Evolutionary conservation across 1,139 yeast genomes (phyloP).

Genomic region (Geotrichum phurueaensis): DNA sequence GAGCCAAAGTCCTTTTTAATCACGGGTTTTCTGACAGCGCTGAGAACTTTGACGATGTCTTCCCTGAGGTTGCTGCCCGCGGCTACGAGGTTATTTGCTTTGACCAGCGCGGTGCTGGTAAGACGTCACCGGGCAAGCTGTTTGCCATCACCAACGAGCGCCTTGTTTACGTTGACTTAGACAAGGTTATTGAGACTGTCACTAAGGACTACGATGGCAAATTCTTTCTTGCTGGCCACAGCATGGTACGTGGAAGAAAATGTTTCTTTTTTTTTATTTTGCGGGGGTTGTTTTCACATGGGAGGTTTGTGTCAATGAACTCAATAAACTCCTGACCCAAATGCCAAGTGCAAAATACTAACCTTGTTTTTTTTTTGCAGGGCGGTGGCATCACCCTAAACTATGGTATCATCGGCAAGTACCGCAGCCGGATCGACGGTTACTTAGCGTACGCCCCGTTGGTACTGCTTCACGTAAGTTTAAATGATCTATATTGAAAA

Average conservation of each 20-base stretch:
- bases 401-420: conserved; percentile 64
- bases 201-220: conserved; percentile 37
- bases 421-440: conserved; percentile 49
- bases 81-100: conserved; percentile 76
- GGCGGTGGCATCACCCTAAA: conserved; percentile 82
- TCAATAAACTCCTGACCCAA: not conserved
- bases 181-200: conserved; percentile 46
- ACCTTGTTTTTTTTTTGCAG: not conserved
- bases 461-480: conserved; percentile 44
- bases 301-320: not conserved
- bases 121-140: conserved; percentile 46
- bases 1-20: conserved; percentile 51
- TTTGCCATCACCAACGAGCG: conserved; percentile 64
- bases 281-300: not conserved
- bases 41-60: conserved; percentile 46
- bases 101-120: conserved; percentile 89
- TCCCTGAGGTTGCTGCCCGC: conserved; percentile 49
- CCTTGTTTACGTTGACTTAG: conserved; percentile 62
- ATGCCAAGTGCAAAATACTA: not conserved
- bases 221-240: conserved; percentile 64
- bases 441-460: conserved; percentile 65
- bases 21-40: conserved; percentile 75
- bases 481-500: not conserved
- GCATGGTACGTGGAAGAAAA: conserved; percentile 46
- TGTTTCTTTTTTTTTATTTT: not conserved